Evolutionary conservation across 2,329 filamentous ascomycete genomes (phyloP).

Genomic region (Septoria petroselini): DNA sequence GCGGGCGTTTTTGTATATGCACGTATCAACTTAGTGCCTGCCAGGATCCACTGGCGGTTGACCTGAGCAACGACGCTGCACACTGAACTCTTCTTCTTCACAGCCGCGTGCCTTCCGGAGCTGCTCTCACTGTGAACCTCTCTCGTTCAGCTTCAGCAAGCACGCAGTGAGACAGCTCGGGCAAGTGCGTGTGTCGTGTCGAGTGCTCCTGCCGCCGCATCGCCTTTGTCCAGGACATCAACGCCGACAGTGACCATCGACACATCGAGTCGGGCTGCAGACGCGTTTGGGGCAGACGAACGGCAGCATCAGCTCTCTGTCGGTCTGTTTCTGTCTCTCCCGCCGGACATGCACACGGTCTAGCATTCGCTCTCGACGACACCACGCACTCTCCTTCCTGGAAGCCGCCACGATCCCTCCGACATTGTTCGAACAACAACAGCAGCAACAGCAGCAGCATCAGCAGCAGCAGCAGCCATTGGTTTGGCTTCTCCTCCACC

Average conservation of each 20-base stretch:
- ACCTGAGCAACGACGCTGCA: slow-evolving; percentile 13
- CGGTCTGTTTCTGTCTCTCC: no score
- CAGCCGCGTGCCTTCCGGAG: neutral
- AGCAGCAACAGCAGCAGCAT: slow-evolving; percentile 4
- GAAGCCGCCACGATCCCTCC: slow-evolving; percentile 7
- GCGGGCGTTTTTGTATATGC: no score
- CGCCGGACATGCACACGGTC: slow-evolving; percentile 9
- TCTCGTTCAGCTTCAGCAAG: neutral
- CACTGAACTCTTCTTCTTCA: slow-evolving; percentile 6
- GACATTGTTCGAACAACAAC: slow-evolving; percentile 6
- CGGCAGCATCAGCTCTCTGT: neutral
- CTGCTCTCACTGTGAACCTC: neutral
- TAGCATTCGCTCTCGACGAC: no score
- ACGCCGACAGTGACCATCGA: neutral
- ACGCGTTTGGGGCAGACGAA: no score
- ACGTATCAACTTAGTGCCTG: neutral
- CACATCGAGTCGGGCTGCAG: no score
- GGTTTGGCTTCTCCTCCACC: slow-evolving; percentile 17
- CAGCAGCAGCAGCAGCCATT: slow-evolving; percentile 13
- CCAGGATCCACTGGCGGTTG: neutral
- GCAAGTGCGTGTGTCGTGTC: neutral
- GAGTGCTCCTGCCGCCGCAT: neutral
- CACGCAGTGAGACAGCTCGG: slow-evolving; percentile 1
- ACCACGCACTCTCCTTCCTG: slow-evolving; percentile 9
- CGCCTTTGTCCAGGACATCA: neutral